Base-by-base conservation (phyloP, 2,329 filamentous ascomycete genomes). In the Fusarium musae region DNA sequence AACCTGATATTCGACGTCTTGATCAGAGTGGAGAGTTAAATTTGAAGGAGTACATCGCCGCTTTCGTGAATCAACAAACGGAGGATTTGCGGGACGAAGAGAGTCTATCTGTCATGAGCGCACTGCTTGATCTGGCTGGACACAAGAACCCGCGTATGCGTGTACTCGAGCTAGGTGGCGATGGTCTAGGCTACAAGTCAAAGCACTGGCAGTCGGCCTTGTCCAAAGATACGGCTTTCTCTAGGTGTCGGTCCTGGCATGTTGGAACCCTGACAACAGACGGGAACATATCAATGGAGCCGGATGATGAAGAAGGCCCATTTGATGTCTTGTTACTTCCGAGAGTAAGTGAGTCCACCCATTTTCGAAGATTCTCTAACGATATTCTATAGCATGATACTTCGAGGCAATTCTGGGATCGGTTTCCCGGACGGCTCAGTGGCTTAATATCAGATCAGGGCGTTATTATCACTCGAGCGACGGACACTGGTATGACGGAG, bases 401-500 rank as follows among this genome's bases (percentile, higher is more conserved):
- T 19, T 50, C 47, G 2, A 50, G 16, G 3, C 47, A 23, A 17
- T 32, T 50, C 47, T 50, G 47, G 47, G 30, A 23, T 23, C 15
- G 8, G 5, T 3, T 4, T 3, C 21, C 16, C 15, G 2, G 8
- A 19, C 30, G 30, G 7, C 28, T 50, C 5, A 5, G 1, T 17
- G n/a, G 10, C 8, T 6, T 50, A 0, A 1, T 50, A 0, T 50
- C 47, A 13, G 16, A 50, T 13, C 30, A 23, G 3, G 10, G 21
- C n/a, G 23, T 50, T 1, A 2, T 50, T 19, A 23, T 50, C 21
- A 50, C 47, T 23, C 47, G 47, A 3, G 10, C 15, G 3, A 50
- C 30, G 10, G 10, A 16, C 0, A 15, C 23, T 6, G 2, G 9
- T 7, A 13, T 0, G 30, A 9, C 15, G 1, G 15, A n/a, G 30